Evolutionary conservation across 1,284 basidiomycete genomes (phyloP), one percentile per base, ranked within the genome.

Genomic region (Neolentinus lepideus): DNA sequence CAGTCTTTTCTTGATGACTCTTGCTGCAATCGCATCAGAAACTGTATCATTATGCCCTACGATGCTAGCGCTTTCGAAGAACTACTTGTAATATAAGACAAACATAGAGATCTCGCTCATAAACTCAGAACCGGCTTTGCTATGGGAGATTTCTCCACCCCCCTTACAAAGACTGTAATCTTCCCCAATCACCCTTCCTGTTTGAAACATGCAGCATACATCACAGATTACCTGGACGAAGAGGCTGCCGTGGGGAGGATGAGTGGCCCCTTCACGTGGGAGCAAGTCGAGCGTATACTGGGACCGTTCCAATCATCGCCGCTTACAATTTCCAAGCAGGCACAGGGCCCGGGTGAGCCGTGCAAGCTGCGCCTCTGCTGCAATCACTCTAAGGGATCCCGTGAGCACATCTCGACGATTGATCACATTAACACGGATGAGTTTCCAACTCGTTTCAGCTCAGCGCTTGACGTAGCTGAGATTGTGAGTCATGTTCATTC

Each of bases 261-360:
- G 62, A 64, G 64, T 1, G 71, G 73, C 4, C 73, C 71, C 0
- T 74, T 67, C 58, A 57, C 67, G 0, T 29, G 48, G 2, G 45
- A 53, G 1, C 60, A 68, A 24, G 58, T 62, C 2, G 64, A 71
- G 48, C 9, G 2, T 0, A 69, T 74, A 12, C 55, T 73, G 0
- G 52, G 57, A 0, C 56, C 52, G 22, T 66, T 68, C 51, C 55
- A 60, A 8, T 60, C 58, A 2, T 66, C 62, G 0, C 67, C 65
- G 0, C 52, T 68, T 38, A 63, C 54, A 56, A 64, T 61, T 16
- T 52, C 59, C 6, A 46, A 53, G 19, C 56, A 54, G 53, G 21
- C 47, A 2, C 54, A 57, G 1, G 31, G 47, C 6, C 12, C 35
- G 9, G 56, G 56, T 4, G 58, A 59, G 16, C 33, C n/a, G n/a